These are phyloP conservation scores for Tolypocladium cylindrosporum DNA, from an alignment of 2,329 filamentous ascomycete genomes.

Conservation along the genomic window DNA sequence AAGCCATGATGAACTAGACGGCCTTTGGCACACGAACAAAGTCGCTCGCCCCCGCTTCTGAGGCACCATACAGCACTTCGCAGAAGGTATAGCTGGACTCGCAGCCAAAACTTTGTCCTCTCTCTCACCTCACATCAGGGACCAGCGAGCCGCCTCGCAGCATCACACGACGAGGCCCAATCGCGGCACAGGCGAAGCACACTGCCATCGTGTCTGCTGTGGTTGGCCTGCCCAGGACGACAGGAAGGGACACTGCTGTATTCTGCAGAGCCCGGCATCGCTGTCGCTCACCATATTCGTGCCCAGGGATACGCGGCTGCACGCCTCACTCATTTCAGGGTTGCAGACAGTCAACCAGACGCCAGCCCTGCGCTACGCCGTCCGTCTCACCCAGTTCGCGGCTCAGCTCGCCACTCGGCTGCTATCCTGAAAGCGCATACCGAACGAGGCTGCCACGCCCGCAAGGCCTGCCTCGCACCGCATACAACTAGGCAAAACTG, in stretches of 20 bases:
- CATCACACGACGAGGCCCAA: background rate
- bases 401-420: background rate
- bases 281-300: background rate
- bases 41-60: constrained; percentile 2
- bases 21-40: background rate
- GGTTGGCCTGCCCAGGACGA: background rate
- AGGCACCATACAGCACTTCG: background rate
- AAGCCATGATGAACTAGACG: background rate
- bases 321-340: background rate
- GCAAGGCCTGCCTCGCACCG: background rate
- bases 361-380: background rate
- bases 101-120: background rate
- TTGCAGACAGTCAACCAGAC: background rate
- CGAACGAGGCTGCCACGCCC: background rate
- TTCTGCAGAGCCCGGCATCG: background rate
- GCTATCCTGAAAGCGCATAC: background rate
- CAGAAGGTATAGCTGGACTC: background rate
- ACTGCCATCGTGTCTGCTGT: background rate
- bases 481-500: background rate
- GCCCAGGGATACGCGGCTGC: background rate
- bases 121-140: background rate
- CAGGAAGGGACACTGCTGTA: background rate
- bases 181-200: background rate
- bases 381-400: background rate
- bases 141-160: background rate